phyloP scores from a whole-genome alignment of 306 rosid genomes.

The Rosa chinensis region DNA sequence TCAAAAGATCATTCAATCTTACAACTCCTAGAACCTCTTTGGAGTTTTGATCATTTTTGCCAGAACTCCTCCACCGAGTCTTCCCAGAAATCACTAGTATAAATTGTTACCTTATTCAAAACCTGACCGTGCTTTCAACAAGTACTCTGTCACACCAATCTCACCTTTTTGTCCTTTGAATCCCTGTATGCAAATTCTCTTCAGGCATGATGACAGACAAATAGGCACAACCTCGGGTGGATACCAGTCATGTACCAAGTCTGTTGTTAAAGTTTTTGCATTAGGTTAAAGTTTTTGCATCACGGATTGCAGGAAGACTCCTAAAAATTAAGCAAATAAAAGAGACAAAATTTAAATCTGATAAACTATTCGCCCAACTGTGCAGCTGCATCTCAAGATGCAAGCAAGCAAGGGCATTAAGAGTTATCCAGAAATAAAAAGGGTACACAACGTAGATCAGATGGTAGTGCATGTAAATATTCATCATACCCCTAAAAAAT shows the following conservation, averaged over 20 bases:
- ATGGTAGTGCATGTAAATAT: constrained; percentile 83
- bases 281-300: constrained; percentile 27
- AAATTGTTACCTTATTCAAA: neutral
- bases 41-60: neutral
- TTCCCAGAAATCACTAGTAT: neutral
- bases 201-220: neutral
- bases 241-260: neutral
- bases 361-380: too few species aligned
- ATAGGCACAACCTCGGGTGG: neutral
- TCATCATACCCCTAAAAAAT: constrained; percentile 41
- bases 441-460: constrained; percentile 54
- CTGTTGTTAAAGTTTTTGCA: too few species aligned
- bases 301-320: constrained; percentile 42
- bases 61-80: neutral
- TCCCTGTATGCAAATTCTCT: neutral
- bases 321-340: neutral
- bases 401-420: too few species aligned
- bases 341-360: neutral
- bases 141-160: neutral
- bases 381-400: too few species aligned
- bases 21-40: neutral
- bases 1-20: neutral
- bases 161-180: neutral
- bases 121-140: neutral
- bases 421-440: neutral